These are phyloP conservation scores for Neurospora tetraspora DNA, from an alignment of 495 filamentous ascomycete species.

Conservation along the genomic window DNA sequence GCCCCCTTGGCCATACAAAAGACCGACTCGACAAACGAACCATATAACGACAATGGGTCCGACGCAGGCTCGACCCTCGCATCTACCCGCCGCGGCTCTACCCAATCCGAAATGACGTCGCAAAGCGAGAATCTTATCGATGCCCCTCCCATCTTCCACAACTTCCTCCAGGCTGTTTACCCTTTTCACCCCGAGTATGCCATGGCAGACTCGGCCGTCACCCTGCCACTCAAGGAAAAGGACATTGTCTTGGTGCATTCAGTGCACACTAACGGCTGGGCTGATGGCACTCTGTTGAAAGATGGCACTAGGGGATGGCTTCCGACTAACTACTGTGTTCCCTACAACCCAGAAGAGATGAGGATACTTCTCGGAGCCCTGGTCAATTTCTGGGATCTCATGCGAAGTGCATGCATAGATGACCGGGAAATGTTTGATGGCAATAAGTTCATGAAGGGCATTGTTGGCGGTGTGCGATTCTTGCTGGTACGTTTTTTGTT, in stretches of 20 bases:
- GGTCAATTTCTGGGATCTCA: conserved; percentile 86
- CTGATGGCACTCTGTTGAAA: conserved; percentile 87
- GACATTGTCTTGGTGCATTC: conserved; percentile 94
- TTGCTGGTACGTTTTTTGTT: conserved; percentile 57
- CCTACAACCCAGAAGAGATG: conserved; percentile 82
- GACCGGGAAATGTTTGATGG: conserved; percentile 65
- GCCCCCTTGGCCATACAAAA: conserved; percentile 68
- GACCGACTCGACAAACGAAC: conserved; percentile 12
- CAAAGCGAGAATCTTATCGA: conserved; percentile 30
- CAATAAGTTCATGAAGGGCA: conserved; percentile 81
- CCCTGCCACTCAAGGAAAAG: conserved; percentile 75
- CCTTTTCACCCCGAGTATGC: conserved; percentile 74
- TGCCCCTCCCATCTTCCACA: conserved; percentile 66
- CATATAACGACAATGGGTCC: conserved; percentile 25
- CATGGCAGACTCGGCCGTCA: conserved; percentile 64
- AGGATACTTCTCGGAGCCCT: conserved; percentile 75
- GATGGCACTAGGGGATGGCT: conserved; percentile 91
- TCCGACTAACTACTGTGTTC: conserved; percentile 96
- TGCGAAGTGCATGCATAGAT: conserved; percentile 54
- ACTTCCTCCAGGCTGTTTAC: conserved; percentile 93
- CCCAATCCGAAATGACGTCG: conserved; percentile 56
- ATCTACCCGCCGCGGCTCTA: conserved; percentile 30
- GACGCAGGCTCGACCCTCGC: conserved; percentile 26
- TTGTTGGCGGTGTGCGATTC: conserved; percentile 86
- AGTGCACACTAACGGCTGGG: conserved; percentile 98